Evolutionary conservation across 1,284 basidiomycete genomes (phyloP).

Genomic region (Trametes versicolor): DNA sequence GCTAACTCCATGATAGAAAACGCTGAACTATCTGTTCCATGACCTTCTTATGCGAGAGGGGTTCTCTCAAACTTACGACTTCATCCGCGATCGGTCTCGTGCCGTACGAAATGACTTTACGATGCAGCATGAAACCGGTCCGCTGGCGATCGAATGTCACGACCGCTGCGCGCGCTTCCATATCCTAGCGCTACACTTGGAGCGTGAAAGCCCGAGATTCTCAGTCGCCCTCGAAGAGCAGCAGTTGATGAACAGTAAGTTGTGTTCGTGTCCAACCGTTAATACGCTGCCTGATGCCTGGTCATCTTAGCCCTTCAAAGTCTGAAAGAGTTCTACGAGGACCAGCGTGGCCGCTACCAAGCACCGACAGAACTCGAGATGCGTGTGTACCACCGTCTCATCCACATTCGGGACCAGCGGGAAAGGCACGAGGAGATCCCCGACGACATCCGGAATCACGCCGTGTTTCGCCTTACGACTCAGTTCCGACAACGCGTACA

Average conservation of each 20-base stretch:
- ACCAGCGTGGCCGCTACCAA: constrained; percentile 72
- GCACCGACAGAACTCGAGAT: constrained; percentile 94
- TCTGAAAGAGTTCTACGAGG: constrained; percentile 94
- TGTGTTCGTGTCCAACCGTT: not conserved
- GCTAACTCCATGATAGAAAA: constrained; percentile 59
- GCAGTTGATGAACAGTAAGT: constrained; percentile 89
- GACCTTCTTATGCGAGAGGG: constrained; percentile 77
- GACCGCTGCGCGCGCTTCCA: constrained; percentile 96
- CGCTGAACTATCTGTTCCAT: constrained; percentile 93
- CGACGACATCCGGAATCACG: constrained; percentile 71
- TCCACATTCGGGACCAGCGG: constrained; percentile 87
- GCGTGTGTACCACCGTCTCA: constrained; percentile 93
- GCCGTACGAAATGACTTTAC: constrained; percentile 95
- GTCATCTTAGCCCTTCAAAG: constrained; percentile 78
- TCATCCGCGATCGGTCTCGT: constrained; percentile 93
- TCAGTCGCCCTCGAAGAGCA: constrained; percentile 85
- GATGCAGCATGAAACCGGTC: constrained; percentile 87
- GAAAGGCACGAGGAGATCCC: constrained; percentile 89
- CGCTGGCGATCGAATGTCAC: constrained; percentile 88
- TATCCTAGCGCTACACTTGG: constrained; percentile 86
- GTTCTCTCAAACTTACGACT: constrained; percentile 80
- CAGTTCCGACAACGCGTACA: constrained; percentile 86
- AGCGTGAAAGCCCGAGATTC: constrained; percentile 69
- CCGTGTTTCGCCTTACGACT: constrained; percentile 85
- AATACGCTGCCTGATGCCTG: not conserved